Evolutionary conservation across 2,329 filamentous ascomycete genomes (phyloP).

Genomic region (Scedosporium dehoogii): DNA sequence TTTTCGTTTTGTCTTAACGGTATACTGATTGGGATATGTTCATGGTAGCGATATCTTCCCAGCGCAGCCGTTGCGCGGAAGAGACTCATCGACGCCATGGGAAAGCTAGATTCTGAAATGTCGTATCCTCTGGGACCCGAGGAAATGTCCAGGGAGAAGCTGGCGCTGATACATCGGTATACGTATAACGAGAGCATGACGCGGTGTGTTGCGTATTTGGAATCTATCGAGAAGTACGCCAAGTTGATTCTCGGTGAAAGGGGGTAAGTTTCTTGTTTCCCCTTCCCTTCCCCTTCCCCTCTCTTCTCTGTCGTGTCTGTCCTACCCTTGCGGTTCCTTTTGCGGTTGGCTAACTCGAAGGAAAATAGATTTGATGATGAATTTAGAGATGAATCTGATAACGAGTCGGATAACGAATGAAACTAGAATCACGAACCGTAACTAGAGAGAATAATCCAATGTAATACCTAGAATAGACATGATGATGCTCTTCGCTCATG

Average conservation of each 20-base stretch:
- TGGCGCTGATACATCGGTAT: conserved; percentile 48
- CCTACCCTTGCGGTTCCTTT: neutral
- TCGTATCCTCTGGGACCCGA: conserved; percentile 16
- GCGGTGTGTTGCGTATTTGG: conserved; percentile 43
- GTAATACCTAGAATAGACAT: conserved; percentile 4
- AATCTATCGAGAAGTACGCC: conserved; percentile 44
- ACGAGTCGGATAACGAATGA: conserved; percentile 13
- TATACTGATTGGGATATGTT: neutral
- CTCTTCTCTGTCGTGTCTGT: neutral
- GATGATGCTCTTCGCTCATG: neutral
- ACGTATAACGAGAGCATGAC: conserved; percentile 43
- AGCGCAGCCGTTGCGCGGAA: conserved; percentile 43
- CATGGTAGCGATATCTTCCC: conserved; percentile 38
- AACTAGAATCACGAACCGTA: conserved; percentile 22
- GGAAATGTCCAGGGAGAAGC: conserved; percentile 29
- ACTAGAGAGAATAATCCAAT: too few relatives aligned
- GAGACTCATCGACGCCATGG: conserved; percentile 39
- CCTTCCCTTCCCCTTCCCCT: neutral
- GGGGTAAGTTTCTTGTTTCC: conserved; percentile 20
- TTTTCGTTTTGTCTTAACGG: neutral
- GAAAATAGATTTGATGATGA: conserved; percentile 23
- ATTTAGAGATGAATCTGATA: conserved; percentile 13
- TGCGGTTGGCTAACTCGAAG: too few relatives aligned
- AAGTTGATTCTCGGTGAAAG: conserved; percentile 49
- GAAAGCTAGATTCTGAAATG: conserved; percentile 32